These are phyloP conservation scores for Jamesozyma piceae DNA, from an alignment of 805 yeast genomes.

Conservation along the genomic window DNA sequence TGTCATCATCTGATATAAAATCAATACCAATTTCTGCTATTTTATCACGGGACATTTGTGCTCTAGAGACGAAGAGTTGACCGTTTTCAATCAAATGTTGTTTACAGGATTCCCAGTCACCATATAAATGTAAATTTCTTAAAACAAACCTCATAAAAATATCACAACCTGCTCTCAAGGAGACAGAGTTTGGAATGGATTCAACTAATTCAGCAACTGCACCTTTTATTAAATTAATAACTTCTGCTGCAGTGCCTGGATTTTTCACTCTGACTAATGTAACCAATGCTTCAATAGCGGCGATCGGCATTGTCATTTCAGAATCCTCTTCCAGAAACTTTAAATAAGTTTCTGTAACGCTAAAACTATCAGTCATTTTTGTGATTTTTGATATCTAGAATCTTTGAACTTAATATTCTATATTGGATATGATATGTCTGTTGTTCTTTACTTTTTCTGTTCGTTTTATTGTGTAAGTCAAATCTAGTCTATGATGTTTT, in stretches of 20 bases:
- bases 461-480: too few relatives aligned
- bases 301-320: slow-evolving; percentile 99
- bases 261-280: slow-evolving; percentile 72
- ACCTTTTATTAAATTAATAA: slow-evolving; percentile 68
- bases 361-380: slow-evolving; percentile 37
- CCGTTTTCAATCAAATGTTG: slow-evolving; percentile 89
- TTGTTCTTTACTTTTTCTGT: too few relatives aligned
- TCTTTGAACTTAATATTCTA: too few relatives aligned
- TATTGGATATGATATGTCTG: background rate
- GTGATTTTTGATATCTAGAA: background rate
- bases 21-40: slow-evolving; percentile 83
- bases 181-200: slow-evolving; percentile 82
- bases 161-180: slow-evolving; percentile 95
- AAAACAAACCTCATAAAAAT: slow-evolving; percentile 88
- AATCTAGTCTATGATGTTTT: too few relatives aligned
- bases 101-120: slow-evolving; percentile 93
- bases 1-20: slow-evolving; percentile 89
- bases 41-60: slow-evolving; percentile 78
- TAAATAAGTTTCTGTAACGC: slow-evolving; percentile 73
- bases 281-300: slow-evolving; percentile 92
- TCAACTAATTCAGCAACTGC: slow-evolving; percentile 68
- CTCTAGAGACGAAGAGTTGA: slow-evolving; percentile 79
- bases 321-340: slow-evolving; percentile 77
- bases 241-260: slow-evolving; percentile 89
- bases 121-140: slow-evolving; percentile 69